Evolutionary conservation across 305 asterid genomes (phyloP).

Genomic region (Plantago coronopus): DNA sequence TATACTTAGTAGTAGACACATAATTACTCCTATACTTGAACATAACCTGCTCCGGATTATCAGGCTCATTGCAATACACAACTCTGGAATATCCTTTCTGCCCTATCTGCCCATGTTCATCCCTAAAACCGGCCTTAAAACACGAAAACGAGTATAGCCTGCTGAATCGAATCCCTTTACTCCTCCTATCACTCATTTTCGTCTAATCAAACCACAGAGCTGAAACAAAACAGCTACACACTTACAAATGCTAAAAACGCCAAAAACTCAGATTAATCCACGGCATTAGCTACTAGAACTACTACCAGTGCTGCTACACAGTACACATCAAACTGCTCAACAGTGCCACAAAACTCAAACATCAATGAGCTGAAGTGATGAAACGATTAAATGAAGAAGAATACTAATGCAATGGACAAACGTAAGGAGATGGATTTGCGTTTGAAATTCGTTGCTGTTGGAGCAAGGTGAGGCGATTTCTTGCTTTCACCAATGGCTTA

Average conservation of each 20-base stretch:
- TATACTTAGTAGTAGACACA: constrained; percentile 93
- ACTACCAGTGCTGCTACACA: no score
- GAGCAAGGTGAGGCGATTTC: constrained; percentile 40
- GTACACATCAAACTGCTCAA: background rate
- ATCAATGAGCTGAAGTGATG: background rate
- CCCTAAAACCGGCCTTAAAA: constrained; percentile 42
- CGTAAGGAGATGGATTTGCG: constrained; percentile 12
- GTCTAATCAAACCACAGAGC: no score
- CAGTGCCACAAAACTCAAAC: constrained; percentile 16
- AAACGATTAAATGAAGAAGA: background rate
- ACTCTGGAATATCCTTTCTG: constrained; percentile 76
- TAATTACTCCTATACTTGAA: constrained; percentile 61
- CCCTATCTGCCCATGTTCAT: constrained; percentile 80
- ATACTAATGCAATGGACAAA: background rate
- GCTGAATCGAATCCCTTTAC: constrained; percentile 47
- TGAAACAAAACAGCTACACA: no score
- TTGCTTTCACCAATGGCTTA: constrained; percentile 37
- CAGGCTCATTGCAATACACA: constrained; percentile 85
- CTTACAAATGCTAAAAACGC: no score
- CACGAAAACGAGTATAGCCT: constrained; percentile 76
- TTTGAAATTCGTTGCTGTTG: constrained; percentile 45
- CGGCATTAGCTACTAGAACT: constrained; percentile 20
- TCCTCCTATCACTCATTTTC: constrained; percentile 40
- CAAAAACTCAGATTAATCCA: background rate
- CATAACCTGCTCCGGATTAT: constrained; percentile 50